phyloP scores from a whole-genome alignment of 768 basidiomycete species.

The Suillus hirtellus region DNA sequence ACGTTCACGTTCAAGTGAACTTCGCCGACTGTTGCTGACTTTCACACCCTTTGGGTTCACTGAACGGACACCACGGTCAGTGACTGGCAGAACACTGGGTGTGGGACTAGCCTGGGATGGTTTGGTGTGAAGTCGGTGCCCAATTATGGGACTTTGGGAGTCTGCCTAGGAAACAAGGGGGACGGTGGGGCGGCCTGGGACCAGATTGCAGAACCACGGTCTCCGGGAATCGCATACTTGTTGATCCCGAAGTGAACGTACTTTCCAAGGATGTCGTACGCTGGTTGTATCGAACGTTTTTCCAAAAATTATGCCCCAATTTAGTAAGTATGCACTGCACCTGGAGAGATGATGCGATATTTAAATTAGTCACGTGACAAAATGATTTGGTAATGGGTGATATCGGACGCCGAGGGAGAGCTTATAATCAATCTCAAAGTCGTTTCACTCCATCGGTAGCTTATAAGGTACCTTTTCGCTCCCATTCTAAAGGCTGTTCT shows the following conservation, averaged over 20 bases:
- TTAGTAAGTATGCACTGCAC: neutral
- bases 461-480: slow-evolving; percentile 12
- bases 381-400: neutral
- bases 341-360: neutral
- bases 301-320: neutral
- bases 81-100: neutral
- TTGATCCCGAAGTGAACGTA: neutral
- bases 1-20: too few species aligned
- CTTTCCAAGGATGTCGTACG: neutral
- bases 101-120: slow-evolving; percentile 14
- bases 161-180: slow-evolving; percentile 7
- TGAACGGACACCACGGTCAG: too few species aligned
- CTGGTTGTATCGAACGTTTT: slow-evolving; percentile 1
- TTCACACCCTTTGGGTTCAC: too few species aligned
- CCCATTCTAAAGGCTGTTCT: neutral
- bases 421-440: slow-evolving; percentile 8
- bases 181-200: slow-evolving; percentile 5
- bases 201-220: slow-evolving; percentile 7
- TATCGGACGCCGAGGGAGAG: slow-evolving; percentile 4
- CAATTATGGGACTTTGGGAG: neutral
- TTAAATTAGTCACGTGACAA: neutral
- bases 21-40: too few species aligned
- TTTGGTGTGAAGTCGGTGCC: slow-evolving; percentile 10
- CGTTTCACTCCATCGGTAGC: slow-evolving; percentile 7
- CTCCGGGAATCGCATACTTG: neutral